Base-by-base conservation (phyloP, 805 yeast genomes). In the Pichia kluyveri region DNA sequence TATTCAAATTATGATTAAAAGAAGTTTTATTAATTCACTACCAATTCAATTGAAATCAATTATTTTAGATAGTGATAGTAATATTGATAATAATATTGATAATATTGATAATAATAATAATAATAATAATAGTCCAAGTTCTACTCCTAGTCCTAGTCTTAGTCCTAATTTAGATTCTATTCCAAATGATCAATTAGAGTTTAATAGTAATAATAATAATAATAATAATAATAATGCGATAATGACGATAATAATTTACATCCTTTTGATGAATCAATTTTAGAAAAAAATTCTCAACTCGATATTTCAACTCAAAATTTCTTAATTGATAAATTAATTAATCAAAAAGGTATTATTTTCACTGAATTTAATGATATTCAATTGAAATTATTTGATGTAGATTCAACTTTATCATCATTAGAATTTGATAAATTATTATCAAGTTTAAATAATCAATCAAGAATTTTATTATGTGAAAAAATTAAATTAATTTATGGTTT, bases 381-480 rank as follows among this genome's bases (percentile, higher is more conserved):
- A 42, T 47, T 60, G 32, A 59, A 54, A 42, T 46, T 59, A 17
- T 60, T 60, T 42, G 65, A 61, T 44, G 64, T 60, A 8, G 64
- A 60, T 37, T 59, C 61, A 26, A 53, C 61, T 2, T 27, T 61
- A 12, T 54, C 54, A 15, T 54, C 59, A 1, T 8, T 11, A 1
- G 64, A 61, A 49, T 60, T 61, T 28, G 58, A 58, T 42, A 41
- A 47, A 30, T 30, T 61, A 15, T 36, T 50, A 11, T 14, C 42
- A 2, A 47, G 46, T 34, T 50, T 60, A 28, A 53, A 54, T 32
- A 44, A 50, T n/a, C 42, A 48, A n/a, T 48, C 47, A 30, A 52
- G 53, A 44, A 48, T 61, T 9, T 12, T 53, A 11, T 47, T 61
- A 0, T 59, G 63, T 42, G 62, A 59, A 48, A 61, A 60, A 42